Conservation (phyloP, 2,329 filamentous ascomycete species). For the Polytolypa hystricis region DNA sequence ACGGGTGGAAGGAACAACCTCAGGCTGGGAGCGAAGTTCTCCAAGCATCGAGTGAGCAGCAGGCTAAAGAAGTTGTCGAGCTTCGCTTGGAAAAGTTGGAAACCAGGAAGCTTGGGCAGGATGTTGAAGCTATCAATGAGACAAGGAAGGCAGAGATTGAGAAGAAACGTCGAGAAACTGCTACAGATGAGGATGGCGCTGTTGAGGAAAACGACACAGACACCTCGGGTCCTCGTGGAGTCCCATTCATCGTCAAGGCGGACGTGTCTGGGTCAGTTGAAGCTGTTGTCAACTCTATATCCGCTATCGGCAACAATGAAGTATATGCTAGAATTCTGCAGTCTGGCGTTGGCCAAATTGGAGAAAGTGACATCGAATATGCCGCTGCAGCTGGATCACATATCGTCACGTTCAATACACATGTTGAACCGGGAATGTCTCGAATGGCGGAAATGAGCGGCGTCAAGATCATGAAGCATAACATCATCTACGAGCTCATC, state of each 20-base stretch:
- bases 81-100: conserved; percentile 64
- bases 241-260: conserved; percentile 81
- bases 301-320: conserved; percentile 73
- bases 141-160: conserved; percentile 50
- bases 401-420: conserved; percentile 78
- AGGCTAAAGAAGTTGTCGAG: conserved; percentile 64
- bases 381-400: conserved; percentile 64
- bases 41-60: conserved; percentile 67
- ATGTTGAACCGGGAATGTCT: conserved; percentile 55
- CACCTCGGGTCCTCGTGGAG: conserved; percentile 39
- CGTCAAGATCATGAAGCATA: conserved; percentile 73
- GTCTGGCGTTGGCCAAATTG: conserved; percentile 64
- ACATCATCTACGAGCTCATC: conserved; percentile 46
- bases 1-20: conserved; percentile 88
- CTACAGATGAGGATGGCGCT: conserved; percentile 24
- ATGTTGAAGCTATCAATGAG: conserved; percentile 70
- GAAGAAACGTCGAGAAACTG: conserved; percentile 26
- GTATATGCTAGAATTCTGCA: conserved; percentile 67
- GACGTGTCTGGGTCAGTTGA: conserved; percentile 93
- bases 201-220: conserved; percentile 26
- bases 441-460: conserved; percentile 58
- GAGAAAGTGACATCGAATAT: conserved; percentile 81
- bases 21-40: conserved; percentile 78
- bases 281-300: conserved; percentile 68
- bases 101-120: conserved; percentile 51